Evolutionary conservation across 2,329 filamentous ascomycete species (phyloP), one percentile per base, ranked within the genome.

Genomic region (Pseudocercospora cruenta): DNA sequence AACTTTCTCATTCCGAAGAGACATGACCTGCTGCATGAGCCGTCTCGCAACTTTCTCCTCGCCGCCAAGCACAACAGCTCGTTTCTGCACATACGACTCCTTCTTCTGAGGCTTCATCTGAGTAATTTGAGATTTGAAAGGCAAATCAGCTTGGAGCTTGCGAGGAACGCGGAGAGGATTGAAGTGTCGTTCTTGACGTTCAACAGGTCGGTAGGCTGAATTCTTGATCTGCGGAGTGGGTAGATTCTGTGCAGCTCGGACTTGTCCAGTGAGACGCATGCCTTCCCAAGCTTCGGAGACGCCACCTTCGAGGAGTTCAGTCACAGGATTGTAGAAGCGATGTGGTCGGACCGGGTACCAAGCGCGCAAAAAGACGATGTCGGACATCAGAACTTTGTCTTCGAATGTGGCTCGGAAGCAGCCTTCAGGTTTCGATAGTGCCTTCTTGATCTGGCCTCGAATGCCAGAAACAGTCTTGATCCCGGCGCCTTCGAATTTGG

Each of bases 401-500:
- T 99, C 95, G 73, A 99, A 99, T 0, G 95, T 98, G 24, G 95
- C 95, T 74, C 96, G 89, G 87, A 96, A 98, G 80, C 94, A 91
- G 58, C 95, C 95, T 71, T 99, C 95, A 1, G 95, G 94, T 74
- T 97, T 96, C 78, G 89, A 90, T 0, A 99, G 85, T 0, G 95
- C 94, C 67, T 93, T 90, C 83, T 99, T 99, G 86, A 99, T 97
- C 80, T 99, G 95, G 68, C 95, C 95, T 49, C 95, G 88, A 67
- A 99, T 89, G 60, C 96, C 96, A 0, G 94, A 97, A 24, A 99
- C 96, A 0, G 96, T 99, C 77, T 94, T 93, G 81, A 99, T 94
- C 63, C 92, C 89, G 9, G 95, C 95, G 65, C 95, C 95, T 82
- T 99, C 95, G 76, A 99, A 99, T 78, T 98, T 99, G 75, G 95